Base-by-base conservation (phyloP, 495 filamentous ascomycete genomes). In the Penicillium macrosclerotiorum region DNA sequence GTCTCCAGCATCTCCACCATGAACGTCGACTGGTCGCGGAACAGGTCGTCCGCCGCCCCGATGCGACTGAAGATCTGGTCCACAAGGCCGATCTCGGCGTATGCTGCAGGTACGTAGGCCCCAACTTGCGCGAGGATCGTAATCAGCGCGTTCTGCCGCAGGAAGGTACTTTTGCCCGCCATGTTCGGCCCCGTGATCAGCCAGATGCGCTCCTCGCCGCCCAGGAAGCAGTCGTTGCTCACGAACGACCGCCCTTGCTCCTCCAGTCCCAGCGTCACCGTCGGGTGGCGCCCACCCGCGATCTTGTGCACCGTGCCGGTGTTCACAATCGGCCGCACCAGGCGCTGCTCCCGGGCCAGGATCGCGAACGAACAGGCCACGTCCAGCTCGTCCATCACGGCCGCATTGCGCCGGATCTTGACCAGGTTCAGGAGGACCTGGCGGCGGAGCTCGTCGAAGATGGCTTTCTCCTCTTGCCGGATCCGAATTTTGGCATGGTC, bases 161-260 rank as follows among this genome's bases (percentile, higher is more conserved):
- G 73, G 59, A 94, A 98, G 0, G 93, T 98, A 60, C 84, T 89
- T 68, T 98, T 98, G 22, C 93, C 93, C 5, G 85, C 94, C 93
- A 98, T 98, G 71, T 98, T 98, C n/a, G 94, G 93, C 0, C 93
- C 93, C 1, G 92, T 96, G 51, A 98, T 87, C 19, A 98, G 78
- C 85, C 88, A 92, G 31, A 90, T 76, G 3, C 79, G 73, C 52
- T 92, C 86, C 29, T 71, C 55, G 18, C 73, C 75, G 14, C 85
- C 86, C 12, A 96, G 66, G 32, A 86, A 75, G 71, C 90, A 94
- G 65, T 96, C 88, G 45, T 98, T 98, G 39, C 81, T 77, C 22
- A 87, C 84, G 56, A 98, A 98, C 2, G 71, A 81, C 23, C 89
- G 79, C 3, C 93, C 93, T 59, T 90, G 82, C 41, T 87, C 83